Conservation (phyloP, 2,329 filamentous ascomycete genomes). For the Fusarium sp. region DNA sequence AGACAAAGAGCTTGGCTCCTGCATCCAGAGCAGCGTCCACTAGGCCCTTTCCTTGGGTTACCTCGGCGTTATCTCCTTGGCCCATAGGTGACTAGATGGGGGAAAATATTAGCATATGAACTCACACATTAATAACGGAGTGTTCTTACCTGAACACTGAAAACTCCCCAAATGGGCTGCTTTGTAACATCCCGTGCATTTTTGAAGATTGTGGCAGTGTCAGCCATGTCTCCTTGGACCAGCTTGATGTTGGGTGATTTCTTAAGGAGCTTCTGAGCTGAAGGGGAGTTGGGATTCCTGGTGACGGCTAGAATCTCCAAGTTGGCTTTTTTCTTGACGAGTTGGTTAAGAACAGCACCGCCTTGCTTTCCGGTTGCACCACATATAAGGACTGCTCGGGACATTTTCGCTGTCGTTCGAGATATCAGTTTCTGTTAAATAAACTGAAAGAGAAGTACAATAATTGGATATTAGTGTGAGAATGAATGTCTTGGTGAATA, state of each 20-base stretch:
- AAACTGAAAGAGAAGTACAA: neutral
- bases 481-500: neutral
- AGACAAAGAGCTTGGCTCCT: slow-evolving; percentile 69
- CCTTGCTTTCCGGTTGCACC: slow-evolving; percentile 57
- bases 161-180: slow-evolving; percentile 26
- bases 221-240: slow-evolving; percentile 68
- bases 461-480: neutral
- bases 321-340: slow-evolving; percentile 49
- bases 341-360: slow-evolving; percentile 50
- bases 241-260: slow-evolving; percentile 64
- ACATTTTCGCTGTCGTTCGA: neutral
- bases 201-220: slow-evolving; percentile 63
- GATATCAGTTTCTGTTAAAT: neutral
- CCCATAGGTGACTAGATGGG: neutral
- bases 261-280: slow-evolving; percentile 61
- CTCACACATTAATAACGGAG: neutral
- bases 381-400: slow-evolving; percentile 49
- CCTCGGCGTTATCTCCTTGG: slow-evolving; percentile 13
- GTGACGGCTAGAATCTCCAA: slow-evolving; percentile 71
- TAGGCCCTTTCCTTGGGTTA: slow-evolving; percentile 66
- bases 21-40: slow-evolving; percentile 67
- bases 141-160: slow-evolving; percentile 22
- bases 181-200: slow-evolving; percentile 3
- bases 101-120: neutral
- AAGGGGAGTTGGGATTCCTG: slow-evolving; percentile 63